These are phyloP conservation scores for Candida xyloterini DNA, from an alignment of 805 yeast genomes.

Conservation along the genomic window DNA sequence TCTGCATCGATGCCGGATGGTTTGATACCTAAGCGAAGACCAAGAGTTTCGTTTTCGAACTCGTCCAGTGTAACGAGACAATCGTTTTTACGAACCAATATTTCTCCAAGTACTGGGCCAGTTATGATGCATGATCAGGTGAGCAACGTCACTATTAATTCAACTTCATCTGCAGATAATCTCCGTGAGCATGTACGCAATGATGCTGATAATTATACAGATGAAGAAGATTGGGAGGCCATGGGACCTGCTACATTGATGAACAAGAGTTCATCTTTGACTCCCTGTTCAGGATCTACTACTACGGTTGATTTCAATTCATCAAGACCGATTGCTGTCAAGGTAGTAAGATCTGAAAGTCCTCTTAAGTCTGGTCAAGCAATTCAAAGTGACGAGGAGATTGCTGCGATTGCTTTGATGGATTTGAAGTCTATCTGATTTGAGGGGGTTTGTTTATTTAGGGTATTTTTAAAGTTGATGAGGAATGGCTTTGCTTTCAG, in stretches of 20 bases:
- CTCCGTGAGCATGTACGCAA: constrained; percentile 2
- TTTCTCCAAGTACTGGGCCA: constrained; percentile 29
- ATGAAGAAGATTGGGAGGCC: constrained; percentile 95
- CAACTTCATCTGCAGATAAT: constrained; percentile 21
- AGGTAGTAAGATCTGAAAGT: constrained; percentile 18
- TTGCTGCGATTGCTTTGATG: constrained; percentile 37
- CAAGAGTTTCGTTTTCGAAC: constrained; percentile 35
- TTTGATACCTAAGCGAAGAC: constrained; percentile 27
- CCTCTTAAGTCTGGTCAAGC: constrained; percentile 13
- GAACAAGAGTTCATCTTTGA: constrained; percentile 23
- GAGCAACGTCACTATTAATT: constrained; percentile 24
- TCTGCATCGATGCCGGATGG: constrained; percentile 29
- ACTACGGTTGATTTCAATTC: constrained; percentile 10
- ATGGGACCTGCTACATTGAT: constrained; percentile 73
- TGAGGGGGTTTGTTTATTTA: too few species aligned
- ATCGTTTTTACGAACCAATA: constrained; percentile 37
- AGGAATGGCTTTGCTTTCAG: constrained; percentile 4
- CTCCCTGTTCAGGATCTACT: constrained; percentile 22
- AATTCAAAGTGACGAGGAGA: constrained; percentile 30
- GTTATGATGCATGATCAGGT: constrained; percentile 27
- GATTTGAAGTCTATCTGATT: constrained; percentile 30
- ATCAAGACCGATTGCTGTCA: constrained; percentile 12
- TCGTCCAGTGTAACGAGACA: constrained; percentile 36
- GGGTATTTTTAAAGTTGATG: not conserved
- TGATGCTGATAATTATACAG: constrained; percentile 61